Percentiles rank a stretch among this genome's conserved stretches.
phyloP scores from a whole-genome alignment of 1,284 basidiomycete species.

The Sporisorium exsertum region DNA sequence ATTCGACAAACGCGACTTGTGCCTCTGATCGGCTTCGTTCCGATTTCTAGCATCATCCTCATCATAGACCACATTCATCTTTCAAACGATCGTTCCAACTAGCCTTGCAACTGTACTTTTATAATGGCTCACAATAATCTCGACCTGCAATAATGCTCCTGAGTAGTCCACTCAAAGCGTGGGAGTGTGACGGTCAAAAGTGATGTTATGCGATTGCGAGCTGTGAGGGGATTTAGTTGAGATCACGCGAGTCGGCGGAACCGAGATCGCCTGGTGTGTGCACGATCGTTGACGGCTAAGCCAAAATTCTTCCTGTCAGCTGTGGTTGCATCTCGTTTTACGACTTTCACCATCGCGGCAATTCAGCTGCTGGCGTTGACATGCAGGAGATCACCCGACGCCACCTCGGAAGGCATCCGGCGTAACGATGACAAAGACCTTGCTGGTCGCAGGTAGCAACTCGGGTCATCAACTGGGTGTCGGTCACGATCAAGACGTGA shows the following conservation, averaged over 20 bases:
- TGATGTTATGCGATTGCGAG: neutral
- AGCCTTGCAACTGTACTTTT: slow-evolving; percentile 10
- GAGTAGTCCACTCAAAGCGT: neutral
- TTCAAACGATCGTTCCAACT: neutral
- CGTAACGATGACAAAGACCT: slow-evolving; percentile 13
- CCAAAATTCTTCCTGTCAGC: slow-evolving; percentile 3
- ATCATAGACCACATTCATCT: neutral
- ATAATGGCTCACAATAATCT: slow-evolving; percentile 6
- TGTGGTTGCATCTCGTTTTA: neutral
- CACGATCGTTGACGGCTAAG: neutral
- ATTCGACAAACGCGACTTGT: slow-evolving; percentile 29
- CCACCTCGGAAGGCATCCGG: neutral
- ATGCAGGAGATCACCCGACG: neutral
- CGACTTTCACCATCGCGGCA: slow-evolving; percentile 7
- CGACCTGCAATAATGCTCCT: neutral
- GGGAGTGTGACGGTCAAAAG: neutral
- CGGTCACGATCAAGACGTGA: slow-evolving; percentile 29
- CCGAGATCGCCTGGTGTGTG: slow-evolving; percentile 1
- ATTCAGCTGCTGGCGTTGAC: neutral
- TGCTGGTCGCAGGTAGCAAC: slow-evolving; percentile 50
- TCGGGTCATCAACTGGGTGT: slow-evolving; percentile 44
- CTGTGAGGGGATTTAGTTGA: neutral
- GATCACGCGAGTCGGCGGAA: neutral
- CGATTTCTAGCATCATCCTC: neutral
- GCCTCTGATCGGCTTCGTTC: slow-evolving; percentile 8